Percentiles rank a stretch among this genome's conserved stretches.
Conservation (phyloP, 352 stramenopile species). For the Globisporangium irregulare region DNA sequence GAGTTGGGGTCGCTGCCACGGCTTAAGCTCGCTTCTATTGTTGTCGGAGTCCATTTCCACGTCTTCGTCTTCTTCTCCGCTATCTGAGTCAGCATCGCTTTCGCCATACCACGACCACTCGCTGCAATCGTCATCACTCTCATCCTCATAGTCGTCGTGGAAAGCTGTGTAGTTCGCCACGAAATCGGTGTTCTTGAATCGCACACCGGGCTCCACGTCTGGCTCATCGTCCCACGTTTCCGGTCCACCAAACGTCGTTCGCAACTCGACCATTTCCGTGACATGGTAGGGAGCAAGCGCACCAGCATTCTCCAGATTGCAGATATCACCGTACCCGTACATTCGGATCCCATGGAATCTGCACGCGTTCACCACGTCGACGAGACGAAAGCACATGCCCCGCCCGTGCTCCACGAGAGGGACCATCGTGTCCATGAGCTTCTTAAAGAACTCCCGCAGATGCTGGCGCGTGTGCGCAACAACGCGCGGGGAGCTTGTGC, state of each 20-base stretch:
- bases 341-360: constrained; percentile 61
- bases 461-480: constrained; percentile 40
- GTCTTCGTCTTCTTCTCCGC: constrained; percentile 21
- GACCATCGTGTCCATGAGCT: constrained; percentile 50
- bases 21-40: constrained; percentile 11
- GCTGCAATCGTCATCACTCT: constrained; percentile 40
- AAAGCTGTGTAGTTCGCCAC: constrained; percentile 52
- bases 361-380: constrained; percentile 68
- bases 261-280: constrained; percentile 67
- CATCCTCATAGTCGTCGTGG: constrained; percentile 36
- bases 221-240: constrained; percentile 37
- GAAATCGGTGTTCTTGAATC: constrained; percentile 61
- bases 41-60: constrained; percentile 18
- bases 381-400: constrained; percentile 41
- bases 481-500: constrained; percentile 36
- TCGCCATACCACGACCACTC: constrained; percentile 65
- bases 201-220: constrained; percentile 47
- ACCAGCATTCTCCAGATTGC: constrained; percentile 29
- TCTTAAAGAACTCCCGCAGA: constrained; percentile 49
- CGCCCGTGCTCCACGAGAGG: constrained; percentile 45
- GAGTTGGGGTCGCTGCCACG: constrained; percentile 19
- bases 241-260: constrained; percentile 21
- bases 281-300: constrained; percentile 44
- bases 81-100: constrained; percentile 54
- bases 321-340: constrained; percentile 83